These are phyloP conservation scores for Zygotorulaspora danielsina DNA, from an alignment of 805 yeast genomes.

Conservation along the genomic window DNA sequence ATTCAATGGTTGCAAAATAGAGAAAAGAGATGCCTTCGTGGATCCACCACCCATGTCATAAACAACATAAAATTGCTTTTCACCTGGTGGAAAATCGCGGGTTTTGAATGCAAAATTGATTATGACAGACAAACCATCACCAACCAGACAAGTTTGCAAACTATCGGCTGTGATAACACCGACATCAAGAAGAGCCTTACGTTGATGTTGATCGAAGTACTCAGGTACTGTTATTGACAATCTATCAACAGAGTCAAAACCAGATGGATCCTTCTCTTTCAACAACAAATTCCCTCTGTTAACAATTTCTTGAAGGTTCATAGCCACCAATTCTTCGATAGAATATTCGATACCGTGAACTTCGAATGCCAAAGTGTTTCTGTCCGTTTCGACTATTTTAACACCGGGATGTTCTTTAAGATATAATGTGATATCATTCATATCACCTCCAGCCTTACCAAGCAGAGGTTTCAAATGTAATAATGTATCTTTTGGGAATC, in stretches of 20 bases:
- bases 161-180: constrained; percentile 58
- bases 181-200: constrained; percentile 68
- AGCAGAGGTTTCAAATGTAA: constrained; percentile 65
- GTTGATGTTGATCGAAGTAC: constrained; percentile 56
- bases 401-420: constrained; percentile 58
- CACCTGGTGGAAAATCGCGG: constrained; percentile 22
- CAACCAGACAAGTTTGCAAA: constrained; percentile 58
- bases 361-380: constrained; percentile 55
- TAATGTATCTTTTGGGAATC: constrained; percentile 69
- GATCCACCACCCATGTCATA: constrained; percentile 94
- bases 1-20: constrained; percentile 45
- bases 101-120: constrained; percentile 58
- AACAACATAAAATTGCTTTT: constrained; percentile 53
- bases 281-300: constrained; percentile 61
- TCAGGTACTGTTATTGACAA: constrained; percentile 78
- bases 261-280: constrained; percentile 47
- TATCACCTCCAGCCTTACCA: constrained; percentile 53
- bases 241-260: constrained; percentile 49
- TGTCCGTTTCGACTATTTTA: constrained; percentile 40
- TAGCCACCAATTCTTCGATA: constrained; percentile 79
- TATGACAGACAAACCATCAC: constrained; percentile 92
- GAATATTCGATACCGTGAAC: constrained; percentile 48
- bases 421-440: constrained; percentile 46
- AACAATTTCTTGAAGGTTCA: constrained; percentile 67
- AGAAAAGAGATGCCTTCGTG: constrained; percentile 77